Evolutionary conservation across 768 basidiomycete species (phyloP), one percentile per base, ranked within the genome.

Genomic region (Serendipita sp.): DNA sequence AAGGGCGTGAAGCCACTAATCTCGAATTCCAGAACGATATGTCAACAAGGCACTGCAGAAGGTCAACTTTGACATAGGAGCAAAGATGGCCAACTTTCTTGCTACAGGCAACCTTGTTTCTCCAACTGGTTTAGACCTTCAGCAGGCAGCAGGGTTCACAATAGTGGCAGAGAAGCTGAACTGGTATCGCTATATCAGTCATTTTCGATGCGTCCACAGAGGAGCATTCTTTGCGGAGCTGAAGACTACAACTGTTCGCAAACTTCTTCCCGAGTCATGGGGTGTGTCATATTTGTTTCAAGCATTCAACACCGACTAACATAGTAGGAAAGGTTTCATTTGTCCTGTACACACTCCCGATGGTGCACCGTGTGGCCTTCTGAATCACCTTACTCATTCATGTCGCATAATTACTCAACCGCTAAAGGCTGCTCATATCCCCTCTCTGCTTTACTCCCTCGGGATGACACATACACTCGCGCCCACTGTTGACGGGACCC

Each of bases 301-400:
- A 46, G 15, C 65, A 63, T 48, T 28, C 23, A 2, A 38, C 47
- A 28, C 28, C 10, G 2, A 41, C 10, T 18, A 66, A 58, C 44
- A 48, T 64, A 68, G 68, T 23, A 70, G 45, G 32, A 54, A 64
- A 93, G 91, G 94, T 60, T 99, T 99, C 78, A 76, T 99, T 7
- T 99, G 96, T 71, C 96, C 96, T 23, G 96, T 99, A 16, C 96
- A 99, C 72, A 99, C 96, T 1, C 96, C 96, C 18, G 96, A 99
- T 79, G 96, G 96, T 69, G 82, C 93, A 11, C 96, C 96, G 8
- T 99, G 96, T 74, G 96, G 96, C 74, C 82, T 99, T 13, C 83
- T 99, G 65, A 99, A 98, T 75, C 96, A 99, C 73, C 81, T 99
- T 44, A 90, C 93, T 34, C 85, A 91, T 70, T 86, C 89, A 13